A percentile compares a stretch with the other conserved stretches of the same genome.
These are phyloP conservation scores for Debaryomyces nepalensis DNA, from an alignment of 1,139 yeast genomes.

Conservation along the genomic window DNA sequence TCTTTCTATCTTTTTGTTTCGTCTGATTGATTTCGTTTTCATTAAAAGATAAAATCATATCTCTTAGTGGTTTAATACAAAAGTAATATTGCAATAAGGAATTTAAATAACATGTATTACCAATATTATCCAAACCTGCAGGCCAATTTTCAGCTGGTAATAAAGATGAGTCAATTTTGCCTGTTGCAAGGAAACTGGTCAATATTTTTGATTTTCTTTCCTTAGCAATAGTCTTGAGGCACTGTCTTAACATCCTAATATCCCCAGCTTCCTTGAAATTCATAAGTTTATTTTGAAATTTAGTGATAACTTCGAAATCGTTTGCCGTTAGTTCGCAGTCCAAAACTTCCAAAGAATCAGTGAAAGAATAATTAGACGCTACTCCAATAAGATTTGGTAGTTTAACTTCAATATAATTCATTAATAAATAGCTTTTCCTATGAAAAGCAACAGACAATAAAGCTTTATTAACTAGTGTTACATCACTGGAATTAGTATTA, in stretches of 20 bases:
- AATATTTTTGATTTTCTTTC: conserved; percentile 57
- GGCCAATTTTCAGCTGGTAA: conserved; percentile 78
- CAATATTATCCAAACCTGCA: conserved; percentile 89
- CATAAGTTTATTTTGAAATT: conserved; percentile 51
- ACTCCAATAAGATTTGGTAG: conserved; percentile 38
- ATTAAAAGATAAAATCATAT: conserved; percentile 61
- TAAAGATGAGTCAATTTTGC: conserved; percentile 61
- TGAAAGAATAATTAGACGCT: conserved; percentile 18
- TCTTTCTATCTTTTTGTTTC: conserved; percentile 50
- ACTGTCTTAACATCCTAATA: conserved; percentile 53
- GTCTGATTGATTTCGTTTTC: conserved; percentile 29
- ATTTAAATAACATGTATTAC: conserved; percentile 93
- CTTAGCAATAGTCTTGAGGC: conserved; percentile 53
- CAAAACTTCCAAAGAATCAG: conserved; percentile 47
- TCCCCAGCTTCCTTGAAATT: conserved; percentile 30
- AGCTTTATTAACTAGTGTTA: conserved; percentile 35
- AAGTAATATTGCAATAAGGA: conserved; percentile 89
- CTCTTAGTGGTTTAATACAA: conserved; percentile 80
- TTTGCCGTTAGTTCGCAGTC: conserved; percentile 50
- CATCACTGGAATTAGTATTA: conserved; percentile 46
- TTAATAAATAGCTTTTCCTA: conserved; percentile 46
- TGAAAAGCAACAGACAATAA: conserved; percentile 47
- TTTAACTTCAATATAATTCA: conserved; percentile 51
- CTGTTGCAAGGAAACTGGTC: conserved; percentile 56
- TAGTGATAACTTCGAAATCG: conserved; percentile 59